Base-by-base conservation (phyloP, 352 stramenopile species). In the Globisporangium spinosum region DNA sequence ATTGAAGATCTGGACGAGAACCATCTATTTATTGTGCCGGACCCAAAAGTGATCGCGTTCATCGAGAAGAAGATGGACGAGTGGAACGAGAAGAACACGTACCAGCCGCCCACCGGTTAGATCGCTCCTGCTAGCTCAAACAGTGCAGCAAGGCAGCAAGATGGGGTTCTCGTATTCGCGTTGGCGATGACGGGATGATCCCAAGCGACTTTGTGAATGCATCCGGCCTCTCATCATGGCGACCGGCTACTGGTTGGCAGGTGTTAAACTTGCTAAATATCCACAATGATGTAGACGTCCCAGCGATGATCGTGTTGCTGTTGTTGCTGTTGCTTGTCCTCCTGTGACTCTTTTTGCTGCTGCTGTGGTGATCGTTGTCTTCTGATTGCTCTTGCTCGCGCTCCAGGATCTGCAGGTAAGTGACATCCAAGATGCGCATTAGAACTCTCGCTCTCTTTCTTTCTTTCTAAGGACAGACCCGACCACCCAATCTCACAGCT, bases 11-110 rank as follows among this genome's bases (percentile, higher is more conserved):
- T 95, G 56, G 87, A 95, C 69, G 87, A 95, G 62, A 87, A 67
- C 35, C 87, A 95, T 58, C 67, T 95, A 76, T 95, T 95, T 87
- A 93, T 95, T 73, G 82, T 93, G 56, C 87, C 87, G 6, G 82
- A 93, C 53, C 82, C 80, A 20, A 90, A 90, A 64, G 78, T 95
- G 56, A 89, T 95, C 62, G 76, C 74, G 53, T 93, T 93, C 62
- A 95, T 95, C 63, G 82, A 95, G 67, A 90, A 91, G 74, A 95
- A 93, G 77, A 92, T 95, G 81, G 87, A 95, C 75, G 85, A 95
- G 68, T 95, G 87, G 87, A 95, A 95, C 70, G 85, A 95, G 65
- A 89, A 85, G 68, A 95, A 95, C 73, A 95, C 87, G 45, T 95
- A 95, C 76, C 87, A 95, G 68, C 78, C 82, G 29, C 85, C 87